Evolutionary conservation across 306 rosid species (phyloP).

Genomic region (Geum urbanum): DNA sequence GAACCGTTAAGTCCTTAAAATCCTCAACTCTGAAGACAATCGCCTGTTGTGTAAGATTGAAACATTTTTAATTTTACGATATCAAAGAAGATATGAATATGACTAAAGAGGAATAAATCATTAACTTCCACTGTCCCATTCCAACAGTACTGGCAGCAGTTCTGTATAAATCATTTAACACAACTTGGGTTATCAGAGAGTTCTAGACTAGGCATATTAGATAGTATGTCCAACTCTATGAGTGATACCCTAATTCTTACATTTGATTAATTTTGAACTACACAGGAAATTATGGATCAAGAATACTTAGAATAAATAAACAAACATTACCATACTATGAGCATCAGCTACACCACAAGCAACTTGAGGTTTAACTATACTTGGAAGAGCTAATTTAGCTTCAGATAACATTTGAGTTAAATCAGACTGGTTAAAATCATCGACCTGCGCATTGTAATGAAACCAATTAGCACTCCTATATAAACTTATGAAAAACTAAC

Average conservation of each 20-base stretch:
- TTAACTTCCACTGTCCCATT: not conserved
- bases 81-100: not conserved
- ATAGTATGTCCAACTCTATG: not conserved
- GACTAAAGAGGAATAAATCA: not conserved
- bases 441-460: conserved; percentile 40
- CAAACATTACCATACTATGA: conserved; percentile 63
- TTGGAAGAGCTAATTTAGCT: conserved; percentile 67
- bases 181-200: not conserved
- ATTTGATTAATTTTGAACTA: not conserved
- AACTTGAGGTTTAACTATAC: conserved; percentile 90
- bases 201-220: too few species aligned
- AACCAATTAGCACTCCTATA: not conserved
- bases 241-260: not conserved
- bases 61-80: not conserved
- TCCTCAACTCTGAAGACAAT: conserved; percentile 65
- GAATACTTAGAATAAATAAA: conserved; percentile 2
- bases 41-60: conserved; percentile 40
- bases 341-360: conserved; percentile 87
- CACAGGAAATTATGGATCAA: not conserved
- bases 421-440: conserved; percentile 46
- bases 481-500: not conserved
- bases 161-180: not conserved
- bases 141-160: not conserved
- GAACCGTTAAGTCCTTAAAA: conserved; percentile 63
- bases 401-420: conserved; percentile 41